Evolutionary conservation across 805 yeast genomes (phyloP).

Genomic region (Sungouiozyma ichnusensis): DNA sequence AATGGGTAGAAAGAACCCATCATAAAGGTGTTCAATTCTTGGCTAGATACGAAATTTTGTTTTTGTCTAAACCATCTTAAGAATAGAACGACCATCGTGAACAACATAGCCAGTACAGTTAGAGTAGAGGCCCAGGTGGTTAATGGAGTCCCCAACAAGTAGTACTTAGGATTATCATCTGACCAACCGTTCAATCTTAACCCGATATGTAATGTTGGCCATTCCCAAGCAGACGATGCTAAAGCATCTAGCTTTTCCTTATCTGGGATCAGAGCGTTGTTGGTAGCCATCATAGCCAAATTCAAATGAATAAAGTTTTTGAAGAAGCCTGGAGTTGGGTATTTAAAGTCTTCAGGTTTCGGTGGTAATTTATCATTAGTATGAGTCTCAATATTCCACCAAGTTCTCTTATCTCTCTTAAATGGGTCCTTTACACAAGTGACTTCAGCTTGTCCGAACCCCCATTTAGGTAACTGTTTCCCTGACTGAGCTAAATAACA

Average conservation of each 20-base stretch:
- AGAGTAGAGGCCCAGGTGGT: conserved; percentile 67
- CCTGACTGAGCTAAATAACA: conserved; percentile 75
- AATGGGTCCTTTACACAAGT: conserved; percentile 53
- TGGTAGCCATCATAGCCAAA: conserved; percentile 87
- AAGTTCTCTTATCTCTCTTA: conserved; percentile 69
- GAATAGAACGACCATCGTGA: conserved; percentile 35
- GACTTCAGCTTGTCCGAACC: conserved; percentile 75
- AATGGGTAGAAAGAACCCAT: conserved; percentile 72
- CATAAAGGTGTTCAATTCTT: conserved; percentile 40
- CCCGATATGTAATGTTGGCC: conserved; percentile 74
- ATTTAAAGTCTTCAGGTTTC: conserved; percentile 23
- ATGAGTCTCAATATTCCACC: conserved; percentile 81
- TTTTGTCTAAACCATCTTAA: conserved; percentile 69
- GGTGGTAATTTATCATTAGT: conserved; percentile 54
- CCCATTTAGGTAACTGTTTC: conserved; percentile 68
- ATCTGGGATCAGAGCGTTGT: conserved; percentile 75
- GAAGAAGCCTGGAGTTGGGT: conserved; percentile 66
- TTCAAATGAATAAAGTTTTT: conserved; percentile 67
- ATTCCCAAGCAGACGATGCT: conserved; percentile 77
- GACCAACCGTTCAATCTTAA: conserved; percentile 74
- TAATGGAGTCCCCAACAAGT: conserved; percentile 65
- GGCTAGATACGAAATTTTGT: conserved; percentile 26
- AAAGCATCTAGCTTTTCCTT: conserved; percentile 60
- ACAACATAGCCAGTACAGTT: conserved; percentile 47
- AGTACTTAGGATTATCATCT: conserved; percentile 48